These are phyloP conservation scores for Mycena galopus DNA, from an alignment of 768 basidiomycete genomes.

Conservation along the genomic window DNA sequence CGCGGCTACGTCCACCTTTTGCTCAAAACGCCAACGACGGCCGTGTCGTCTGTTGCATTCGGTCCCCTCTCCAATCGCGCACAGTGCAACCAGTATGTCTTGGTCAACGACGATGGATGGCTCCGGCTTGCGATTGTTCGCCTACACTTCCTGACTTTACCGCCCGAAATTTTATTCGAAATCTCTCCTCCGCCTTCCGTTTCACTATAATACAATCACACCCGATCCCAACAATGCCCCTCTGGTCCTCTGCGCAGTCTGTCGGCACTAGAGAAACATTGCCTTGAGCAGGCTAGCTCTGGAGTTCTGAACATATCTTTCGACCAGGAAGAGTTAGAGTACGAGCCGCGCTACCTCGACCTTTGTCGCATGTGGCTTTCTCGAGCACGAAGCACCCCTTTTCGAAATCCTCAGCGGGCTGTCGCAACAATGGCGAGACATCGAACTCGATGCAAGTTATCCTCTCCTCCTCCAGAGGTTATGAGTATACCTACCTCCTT, in stretches of 20 bases:
- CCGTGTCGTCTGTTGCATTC: neutral
- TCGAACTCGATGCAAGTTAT: neutral
- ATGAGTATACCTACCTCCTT: neutral
- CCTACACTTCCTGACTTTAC: neutral
- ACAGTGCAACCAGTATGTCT: neutral
- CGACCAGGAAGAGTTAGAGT: neutral
- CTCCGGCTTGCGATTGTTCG: neutral
- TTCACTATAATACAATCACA: neutral
- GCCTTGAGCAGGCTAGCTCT: neutral
- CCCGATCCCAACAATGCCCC: neutral
- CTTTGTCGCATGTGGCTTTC: constrained; percentile 2
- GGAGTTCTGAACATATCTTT: neutral
- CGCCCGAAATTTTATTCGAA: constrained; percentile 1
- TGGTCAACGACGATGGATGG: neutral
- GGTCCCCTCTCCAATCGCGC: neutral
- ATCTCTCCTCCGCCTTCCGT: neutral
- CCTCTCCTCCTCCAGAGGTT: neutral
- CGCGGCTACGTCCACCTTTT: too few species aligned
- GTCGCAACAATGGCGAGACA: neutral
- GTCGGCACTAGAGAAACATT: neutral
- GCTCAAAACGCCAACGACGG: too few species aligned
- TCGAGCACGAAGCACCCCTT: neutral
- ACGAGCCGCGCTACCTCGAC: neutral
- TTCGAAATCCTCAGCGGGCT: neutral
- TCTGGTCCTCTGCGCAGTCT: neutral